A percentile compares a stretch with the other conserved stretches of the same genome.
These are phyloP conservation scores for Thraustochytrium striatum DNA, from an alignment of 352 stramenopile genomes.

Conservation along the genomic window DNA sequence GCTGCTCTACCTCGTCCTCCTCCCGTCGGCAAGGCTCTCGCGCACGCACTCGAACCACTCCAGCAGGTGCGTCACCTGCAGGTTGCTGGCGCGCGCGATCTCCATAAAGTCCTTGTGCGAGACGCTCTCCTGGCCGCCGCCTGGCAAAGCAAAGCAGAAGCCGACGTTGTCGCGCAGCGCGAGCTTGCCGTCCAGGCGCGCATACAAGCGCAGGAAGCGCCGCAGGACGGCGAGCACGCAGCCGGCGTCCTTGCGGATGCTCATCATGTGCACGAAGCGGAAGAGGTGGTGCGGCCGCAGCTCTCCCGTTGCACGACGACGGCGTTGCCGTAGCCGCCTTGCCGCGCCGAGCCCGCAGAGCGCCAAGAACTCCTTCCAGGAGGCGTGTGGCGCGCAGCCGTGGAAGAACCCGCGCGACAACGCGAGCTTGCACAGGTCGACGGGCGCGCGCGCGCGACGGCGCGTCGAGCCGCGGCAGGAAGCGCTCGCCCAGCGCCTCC, in stretches of 20 bases:
- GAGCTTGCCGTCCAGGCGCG: constrained; percentile 9
- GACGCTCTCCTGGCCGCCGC: background rate
- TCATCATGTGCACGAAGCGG: constrained; percentile 8
- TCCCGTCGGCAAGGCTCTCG: too few relatives aligned
- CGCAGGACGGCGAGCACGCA: background rate
- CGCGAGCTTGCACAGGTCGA: background rate
- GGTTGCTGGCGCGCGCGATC: constrained; percentile 8
- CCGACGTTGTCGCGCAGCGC: constrained; percentile 34
- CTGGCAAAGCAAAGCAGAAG: constrained; percentile 11
- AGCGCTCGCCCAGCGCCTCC: background rate
- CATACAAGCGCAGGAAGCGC: constrained; percentile 8
- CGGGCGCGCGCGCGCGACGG: background rate
- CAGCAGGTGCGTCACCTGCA: constrained; percentile 18
- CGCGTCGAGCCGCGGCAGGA: background rate
- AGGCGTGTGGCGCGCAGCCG: background rate
- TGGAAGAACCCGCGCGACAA: background rate
- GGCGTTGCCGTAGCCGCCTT: constrained; percentile 2
- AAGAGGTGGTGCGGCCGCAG: constrained; percentile 37
- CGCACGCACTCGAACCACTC: too few relatives aligned
- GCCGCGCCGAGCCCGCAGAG: background rate
- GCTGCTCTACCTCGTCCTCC: background rate
- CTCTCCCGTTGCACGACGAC: constrained; percentile 23
- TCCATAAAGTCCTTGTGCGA: constrained; percentile 41
- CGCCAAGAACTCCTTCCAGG: background rate
- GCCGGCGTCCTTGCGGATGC: constrained; percentile 26